Percentiles rank a stretch among this genome's conserved stretches.
Conservation (phyloP, 1,284 basidiomycete species). For the Irpex sp. region DNA sequence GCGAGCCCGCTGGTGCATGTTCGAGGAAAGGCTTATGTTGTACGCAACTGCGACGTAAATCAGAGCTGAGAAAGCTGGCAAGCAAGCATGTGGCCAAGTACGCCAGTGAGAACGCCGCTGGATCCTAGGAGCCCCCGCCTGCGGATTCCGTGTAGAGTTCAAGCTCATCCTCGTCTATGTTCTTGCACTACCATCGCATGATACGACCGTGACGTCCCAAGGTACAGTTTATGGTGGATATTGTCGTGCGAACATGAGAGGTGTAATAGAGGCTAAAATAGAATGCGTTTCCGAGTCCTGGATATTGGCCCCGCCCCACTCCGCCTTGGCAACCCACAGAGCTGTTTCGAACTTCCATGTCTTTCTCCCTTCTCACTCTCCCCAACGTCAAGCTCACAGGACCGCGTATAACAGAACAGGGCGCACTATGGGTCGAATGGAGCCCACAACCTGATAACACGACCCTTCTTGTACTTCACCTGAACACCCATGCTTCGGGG, state of each 20-base stretch:
- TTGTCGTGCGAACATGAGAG: neutral
- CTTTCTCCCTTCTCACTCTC: conserved; percentile 50
- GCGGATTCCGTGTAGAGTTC: too few species aligned
- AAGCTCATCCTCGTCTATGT: too few species aligned
- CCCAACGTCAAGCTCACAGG: conserved; percentile 41
- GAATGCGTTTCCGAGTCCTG: too few species aligned
- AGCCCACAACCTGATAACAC: conserved; percentile 34
- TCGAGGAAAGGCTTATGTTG: neutral
- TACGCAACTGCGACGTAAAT: neutral
- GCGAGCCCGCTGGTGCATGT: neutral
- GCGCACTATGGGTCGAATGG: conserved; percentile 50
- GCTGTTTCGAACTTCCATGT: conserved; percentile 13
- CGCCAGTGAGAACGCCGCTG: neutral
- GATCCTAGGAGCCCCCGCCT: too few species aligned
- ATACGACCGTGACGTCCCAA: too few species aligned
- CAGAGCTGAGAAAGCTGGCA: neutral
- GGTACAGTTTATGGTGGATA: too few species aligned
- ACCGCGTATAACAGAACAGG: conserved; percentile 31
- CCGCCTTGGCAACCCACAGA: neutral
- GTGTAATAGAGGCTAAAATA: too few species aligned
- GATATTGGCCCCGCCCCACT: neutral
- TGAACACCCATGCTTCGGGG: conserved; percentile 56
- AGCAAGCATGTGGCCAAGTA: neutral
- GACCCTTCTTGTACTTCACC: conserved; percentile 57
- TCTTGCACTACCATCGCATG: too few species aligned